Evolutionary conservation across 495 filamentous ascomycete genomes (phyloP).

Genomic region (Pseudotulostoma volvatum): DNA sequence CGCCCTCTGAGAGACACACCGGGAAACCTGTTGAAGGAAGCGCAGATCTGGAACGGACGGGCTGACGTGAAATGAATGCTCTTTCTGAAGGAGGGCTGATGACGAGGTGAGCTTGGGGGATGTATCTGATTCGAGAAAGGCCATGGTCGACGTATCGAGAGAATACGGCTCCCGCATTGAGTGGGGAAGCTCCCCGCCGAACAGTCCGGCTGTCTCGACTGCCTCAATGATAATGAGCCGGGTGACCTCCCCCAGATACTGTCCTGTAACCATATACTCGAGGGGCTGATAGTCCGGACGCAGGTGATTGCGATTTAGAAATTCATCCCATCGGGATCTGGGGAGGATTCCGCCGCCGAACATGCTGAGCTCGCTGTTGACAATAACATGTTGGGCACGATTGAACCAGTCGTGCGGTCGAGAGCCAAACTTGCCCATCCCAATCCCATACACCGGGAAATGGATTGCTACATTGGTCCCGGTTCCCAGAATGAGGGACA

Average conservation of each 20-base stretch:
- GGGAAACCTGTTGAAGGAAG: constrained; percentile 36
- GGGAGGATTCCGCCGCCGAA: constrained; percentile 52
- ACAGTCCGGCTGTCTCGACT: constrained; percentile 28
- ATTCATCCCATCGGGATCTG: constrained; percentile 59
- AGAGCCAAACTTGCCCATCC: constrained; percentile 40
- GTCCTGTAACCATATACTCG: constrained; percentile 78
- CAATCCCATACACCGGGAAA: constrained; percentile 47
- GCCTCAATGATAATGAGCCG: constrained; percentile 61
- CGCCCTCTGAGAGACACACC: constrained; percentile 42
- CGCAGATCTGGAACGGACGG: constrained; percentile 35
- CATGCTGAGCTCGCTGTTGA: constrained; percentile 87
- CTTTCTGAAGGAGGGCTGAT: constrained; percentile 30
- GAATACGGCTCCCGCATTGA: constrained; percentile 47
- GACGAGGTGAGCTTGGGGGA: constrained; percentile 29
- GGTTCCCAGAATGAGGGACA: constrained; percentile 74
- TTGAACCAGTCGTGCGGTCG: constrained; percentile 29
- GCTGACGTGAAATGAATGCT: constrained; percentile 29
- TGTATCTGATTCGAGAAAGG: constrained; percentile 32
- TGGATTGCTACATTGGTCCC: constrained; percentile 72
- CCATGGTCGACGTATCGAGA: constrained; percentile 56
- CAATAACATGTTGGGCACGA: constrained; percentile 44
- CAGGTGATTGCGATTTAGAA: constrained; percentile 51
- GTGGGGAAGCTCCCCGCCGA: constrained; percentile 40
- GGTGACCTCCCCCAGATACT: constrained; percentile 73
- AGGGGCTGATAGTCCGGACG: constrained; percentile 74